phyloP scores from a whole-genome alignment of 371 early-diverging fungal genomes.

The Vittaforma corneae region DNA sequence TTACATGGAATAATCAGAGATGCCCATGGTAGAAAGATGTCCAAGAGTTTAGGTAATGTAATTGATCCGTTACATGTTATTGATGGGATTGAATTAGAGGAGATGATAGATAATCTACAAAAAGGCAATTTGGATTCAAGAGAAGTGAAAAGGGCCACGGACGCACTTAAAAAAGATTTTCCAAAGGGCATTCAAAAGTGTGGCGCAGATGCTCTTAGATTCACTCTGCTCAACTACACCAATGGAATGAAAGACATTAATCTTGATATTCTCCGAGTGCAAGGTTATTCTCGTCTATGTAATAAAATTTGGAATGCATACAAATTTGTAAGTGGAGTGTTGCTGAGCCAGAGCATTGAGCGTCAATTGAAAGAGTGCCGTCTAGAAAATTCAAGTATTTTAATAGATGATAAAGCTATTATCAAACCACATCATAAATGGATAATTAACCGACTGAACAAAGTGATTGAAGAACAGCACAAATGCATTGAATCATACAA shows the following conservation, averaged over 20 bases:
- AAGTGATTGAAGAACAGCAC: conserved; percentile 67
- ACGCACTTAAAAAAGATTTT: conserved; percentile 70
- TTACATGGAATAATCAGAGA: conserved; percentile 98
- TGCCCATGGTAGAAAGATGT: conserved; percentile 97
- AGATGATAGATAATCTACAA: conserved; percentile 67
- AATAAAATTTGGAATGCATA: conserved; percentile 96
- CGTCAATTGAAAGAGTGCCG: not conserved
- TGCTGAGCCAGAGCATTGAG: not conserved
- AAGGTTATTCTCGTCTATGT: conserved; percentile 94
- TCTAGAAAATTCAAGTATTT: not conserved
- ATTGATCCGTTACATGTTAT: conserved; percentile 96
- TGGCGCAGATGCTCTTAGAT: conserved; percentile 95
- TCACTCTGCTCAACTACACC: conserved; percentile 80
- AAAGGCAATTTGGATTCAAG: conserved; percentile 62
- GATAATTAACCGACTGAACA: conserved; percentile 78
- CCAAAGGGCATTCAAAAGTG: conserved; percentile 94
- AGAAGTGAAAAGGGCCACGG: conserved; percentile 68
- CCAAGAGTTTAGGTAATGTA: conserved; percentile 92
- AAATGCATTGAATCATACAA: conserved; percentile 69
- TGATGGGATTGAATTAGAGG: conserved; percentile 71
- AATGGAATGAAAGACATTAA: conserved; percentile 79
- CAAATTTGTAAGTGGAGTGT: conserved; percentile 26
- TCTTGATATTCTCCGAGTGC: conserved; percentile 83
- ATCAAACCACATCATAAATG: conserved; percentile 60
- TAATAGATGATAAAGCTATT: not conserved